Evolutionary conservation across 2,329 filamentous ascomycete species (phyloP).

Genomic region (Aspergillus uvarum): DNA sequence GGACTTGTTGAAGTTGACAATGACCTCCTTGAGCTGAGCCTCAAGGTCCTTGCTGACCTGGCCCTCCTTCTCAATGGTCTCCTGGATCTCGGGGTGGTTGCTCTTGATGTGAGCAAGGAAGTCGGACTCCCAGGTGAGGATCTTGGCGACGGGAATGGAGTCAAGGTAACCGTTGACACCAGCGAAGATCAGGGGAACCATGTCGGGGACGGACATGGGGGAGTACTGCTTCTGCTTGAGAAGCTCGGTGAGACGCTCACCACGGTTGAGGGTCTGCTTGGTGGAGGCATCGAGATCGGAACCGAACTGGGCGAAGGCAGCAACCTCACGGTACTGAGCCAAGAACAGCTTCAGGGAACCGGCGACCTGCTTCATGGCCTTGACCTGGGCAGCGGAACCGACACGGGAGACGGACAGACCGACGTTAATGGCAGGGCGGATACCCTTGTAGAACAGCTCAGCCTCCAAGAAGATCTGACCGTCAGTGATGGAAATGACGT

Average conservation of each 20-base stretch:
- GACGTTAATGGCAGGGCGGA: constrained; percentile 99
- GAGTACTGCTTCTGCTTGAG: constrained; percentile 99
- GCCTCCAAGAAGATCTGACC: constrained; percentile 99
- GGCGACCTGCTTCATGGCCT: constrained; percentile 99
- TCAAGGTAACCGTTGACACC: constrained; percentile 98
- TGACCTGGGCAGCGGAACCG: constrained; percentile 98
- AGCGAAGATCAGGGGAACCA: constrained; percentile 98
- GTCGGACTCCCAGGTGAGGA: constrained; percentile 90
- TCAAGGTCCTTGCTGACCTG: constrained; percentile 90
- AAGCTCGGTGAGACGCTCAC: constrained; percentile 97
- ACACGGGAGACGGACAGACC: constrained; percentile 99
- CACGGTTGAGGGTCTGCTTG: constrained; percentile 97
- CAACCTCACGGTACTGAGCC: constrained; percentile 99
- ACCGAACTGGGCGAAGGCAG: constrained; percentile 99
- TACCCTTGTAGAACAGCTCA: constrained; percentile 99
- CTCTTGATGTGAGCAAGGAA: constrained; percentile 89
- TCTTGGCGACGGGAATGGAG: constrained; percentile 81
- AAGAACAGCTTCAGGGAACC: constrained; percentile 99
- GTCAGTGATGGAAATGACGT: constrained; percentile 99
- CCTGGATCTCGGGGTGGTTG: constrained; percentile 81
- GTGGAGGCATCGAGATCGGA: constrained; percentile 98
- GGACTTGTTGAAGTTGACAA: constrained; percentile 85
- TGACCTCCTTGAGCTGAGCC: constrained; percentile 63
- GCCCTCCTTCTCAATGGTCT: constrained; percentile 92
- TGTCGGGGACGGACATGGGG: constrained; percentile 98